These are phyloP conservation scores for Scutellaria minor DNA, from an alignment of 257 asterid species.

Conservation along the genomic window DNA sequence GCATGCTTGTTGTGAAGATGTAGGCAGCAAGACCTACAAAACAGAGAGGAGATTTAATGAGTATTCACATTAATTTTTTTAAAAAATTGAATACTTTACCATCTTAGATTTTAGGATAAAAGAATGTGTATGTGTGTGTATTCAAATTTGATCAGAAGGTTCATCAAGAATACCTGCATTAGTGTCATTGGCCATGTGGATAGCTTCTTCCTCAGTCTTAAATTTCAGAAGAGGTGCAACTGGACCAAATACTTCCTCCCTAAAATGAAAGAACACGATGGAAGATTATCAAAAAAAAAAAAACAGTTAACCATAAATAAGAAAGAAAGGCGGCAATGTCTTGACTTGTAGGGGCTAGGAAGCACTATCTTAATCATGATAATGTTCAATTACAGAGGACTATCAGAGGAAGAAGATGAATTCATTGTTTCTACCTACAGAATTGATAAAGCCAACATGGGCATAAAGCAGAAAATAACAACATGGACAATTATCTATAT, in stretches of 20 bases:
- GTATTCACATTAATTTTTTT: constrained; percentile 12
- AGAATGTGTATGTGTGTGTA: constrained; percentile 1
- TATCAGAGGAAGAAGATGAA: background rate
- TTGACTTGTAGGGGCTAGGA: background rate
- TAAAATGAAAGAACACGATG: constrained; percentile 37
- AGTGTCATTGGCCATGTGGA: constrained; percentile 84
- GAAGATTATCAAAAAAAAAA: background rate
- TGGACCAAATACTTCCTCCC: constrained; percentile 97
- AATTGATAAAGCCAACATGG: background rate
- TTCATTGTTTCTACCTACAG: background rate
- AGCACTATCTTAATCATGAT: constrained; percentile 15
- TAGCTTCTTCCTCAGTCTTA: constrained; percentile 94
- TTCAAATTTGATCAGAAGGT: constrained; percentile 22
- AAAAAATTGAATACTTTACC: constrained; percentile 12
- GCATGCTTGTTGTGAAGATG: constrained; percentile 70
- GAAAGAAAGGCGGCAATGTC: background rate
- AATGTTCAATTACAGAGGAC: constrained; percentile 11
- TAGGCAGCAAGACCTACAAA: constrained; percentile 91
- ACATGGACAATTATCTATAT: constrained; percentile 2
- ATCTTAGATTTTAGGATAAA: constrained; percentile 20
- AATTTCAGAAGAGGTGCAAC: constrained; percentile 95
- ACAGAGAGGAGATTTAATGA: constrained; percentile 9
- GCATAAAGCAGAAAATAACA: background rate
- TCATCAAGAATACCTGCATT: constrained; percentile 66
- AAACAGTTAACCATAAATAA: constrained; percentile 1